Conservation (phyloP, 2,329 filamentous ascomycete species). For the Chrysoporthe cubensis region DNA sequence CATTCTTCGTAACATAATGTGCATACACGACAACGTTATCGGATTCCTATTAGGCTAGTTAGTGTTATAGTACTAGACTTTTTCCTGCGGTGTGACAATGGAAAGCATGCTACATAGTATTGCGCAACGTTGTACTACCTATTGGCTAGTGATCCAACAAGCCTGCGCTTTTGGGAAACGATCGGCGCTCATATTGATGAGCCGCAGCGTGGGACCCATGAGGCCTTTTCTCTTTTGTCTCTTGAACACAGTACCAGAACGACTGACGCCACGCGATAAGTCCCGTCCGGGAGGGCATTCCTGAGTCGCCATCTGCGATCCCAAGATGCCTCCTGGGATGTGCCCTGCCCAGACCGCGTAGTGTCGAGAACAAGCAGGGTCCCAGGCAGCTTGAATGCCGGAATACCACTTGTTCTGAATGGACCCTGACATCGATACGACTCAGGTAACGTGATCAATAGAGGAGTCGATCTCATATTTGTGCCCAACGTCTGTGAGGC, state of each 20-base stretch:
- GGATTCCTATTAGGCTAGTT: neutral
- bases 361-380: neutral
- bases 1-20: neutral
- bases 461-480: neutral
- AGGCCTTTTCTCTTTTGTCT: neutral
- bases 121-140: neutral
- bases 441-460: conserved; percentile 3
- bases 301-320: neutral
- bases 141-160: neutral
- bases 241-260: neutral
- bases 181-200: neutral
- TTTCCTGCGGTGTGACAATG: neutral
- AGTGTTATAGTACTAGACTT: neutral
- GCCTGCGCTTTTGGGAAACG: neutral
- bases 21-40: neutral
- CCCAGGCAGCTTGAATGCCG: neutral
- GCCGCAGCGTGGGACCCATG: neutral
- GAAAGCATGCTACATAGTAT: neutral
- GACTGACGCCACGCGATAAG: neutral
- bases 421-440: neutral
- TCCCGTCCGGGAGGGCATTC: neutral
- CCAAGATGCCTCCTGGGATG: neutral
- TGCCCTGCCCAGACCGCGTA: neutral
- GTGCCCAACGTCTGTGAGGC: neutral
- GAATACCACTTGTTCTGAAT: neutral